Evolutionary conservation across 1,139 yeast species (phyloP), one percentile per base, ranked within the genome.

Genomic region (Blastobotrys apis): DNA sequence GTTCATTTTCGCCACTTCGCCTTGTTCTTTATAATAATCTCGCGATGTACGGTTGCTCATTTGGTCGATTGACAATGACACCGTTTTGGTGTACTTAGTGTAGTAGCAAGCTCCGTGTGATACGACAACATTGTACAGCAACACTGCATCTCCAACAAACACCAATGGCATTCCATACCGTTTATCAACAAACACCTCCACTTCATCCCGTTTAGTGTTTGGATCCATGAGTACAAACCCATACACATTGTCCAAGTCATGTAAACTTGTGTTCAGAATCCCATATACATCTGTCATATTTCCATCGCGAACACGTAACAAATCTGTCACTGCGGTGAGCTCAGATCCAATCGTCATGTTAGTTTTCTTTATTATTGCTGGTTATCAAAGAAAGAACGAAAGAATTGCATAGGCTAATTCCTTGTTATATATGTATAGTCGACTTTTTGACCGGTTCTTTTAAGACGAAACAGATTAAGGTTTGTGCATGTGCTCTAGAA

Each of bases 221-320:
- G 38, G 33, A 33, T 33, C 43, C n/a, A 9, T 23, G 9, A 39
- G 33, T 3, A 39, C 43, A 20, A 39, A 39, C 13, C 38, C 43
- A 16, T 33, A 33, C 16, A 33, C 32, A 27, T 39, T 38, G 33
- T 39, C 43, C 27, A 39, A 26, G 23, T 39, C 43, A 15, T 39
- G 43, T 12, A 39, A 15, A 13, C 33, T 39, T 4, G 43, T 39
- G 21, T 39, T 39, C 13, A 39, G 27, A 26, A 39, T 13, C 5
- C 43, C 43, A 25, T 16, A 39, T n/a, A 39, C 21, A 22, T 39
- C 38, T 5, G 37, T 36, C 38, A 39, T 39, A 17, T 33, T 39
- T 4, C 43, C 43, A 13, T 17, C 15, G 19, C 33, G 17, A 3
- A 27, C 25, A 3, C n/a, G n/a, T n/a, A n/a, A n/a, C n/a, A n/a